Evolutionary conservation across 768 basidiomycete species (phyloP).

Genomic region (Tricholoma furcatifolium): DNA sequence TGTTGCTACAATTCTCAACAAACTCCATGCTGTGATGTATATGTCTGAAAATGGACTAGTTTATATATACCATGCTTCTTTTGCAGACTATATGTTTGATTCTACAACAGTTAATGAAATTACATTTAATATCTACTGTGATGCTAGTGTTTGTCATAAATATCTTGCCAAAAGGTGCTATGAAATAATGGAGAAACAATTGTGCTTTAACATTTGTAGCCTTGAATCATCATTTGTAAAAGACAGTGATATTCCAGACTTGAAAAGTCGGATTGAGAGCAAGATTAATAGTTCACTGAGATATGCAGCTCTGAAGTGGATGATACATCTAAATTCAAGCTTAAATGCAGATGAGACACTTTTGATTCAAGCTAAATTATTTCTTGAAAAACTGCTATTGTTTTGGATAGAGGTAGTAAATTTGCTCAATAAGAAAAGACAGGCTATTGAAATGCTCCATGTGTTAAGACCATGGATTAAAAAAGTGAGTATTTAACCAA

Average conservation of each 20-base stretch:
- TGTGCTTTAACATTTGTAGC: background rate
- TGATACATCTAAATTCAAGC: background rate
- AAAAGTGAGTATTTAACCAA: background rate
- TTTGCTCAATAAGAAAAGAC: background rate
- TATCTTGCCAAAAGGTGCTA: background rate
- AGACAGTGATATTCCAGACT: background rate
- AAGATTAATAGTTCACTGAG: background rate
- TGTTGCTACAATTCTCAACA: background rate
- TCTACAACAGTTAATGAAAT: too few relatives aligned
- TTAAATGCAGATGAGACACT: background rate
- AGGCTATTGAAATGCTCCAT: background rate
- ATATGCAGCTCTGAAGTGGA: constrained; percentile 5
- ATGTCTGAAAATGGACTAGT: background rate
- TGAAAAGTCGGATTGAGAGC: background rate
- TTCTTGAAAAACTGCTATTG: background rate
- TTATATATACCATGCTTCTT: constrained; percentile 3
- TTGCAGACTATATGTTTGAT: background rate
- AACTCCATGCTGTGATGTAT: constrained; percentile 2
- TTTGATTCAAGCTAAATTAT: background rate
- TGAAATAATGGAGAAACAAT: background rate
- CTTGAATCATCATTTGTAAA: background rate
- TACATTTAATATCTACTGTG: background rate
- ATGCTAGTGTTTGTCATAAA: background rate
- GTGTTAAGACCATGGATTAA: background rate
- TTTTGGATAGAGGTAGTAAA: background rate